These are phyloP conservation scores for Porogramme epimiltina DNA, from an alignment of 1,284 basidiomycete species.

Conservation along the genomic window DNA sequence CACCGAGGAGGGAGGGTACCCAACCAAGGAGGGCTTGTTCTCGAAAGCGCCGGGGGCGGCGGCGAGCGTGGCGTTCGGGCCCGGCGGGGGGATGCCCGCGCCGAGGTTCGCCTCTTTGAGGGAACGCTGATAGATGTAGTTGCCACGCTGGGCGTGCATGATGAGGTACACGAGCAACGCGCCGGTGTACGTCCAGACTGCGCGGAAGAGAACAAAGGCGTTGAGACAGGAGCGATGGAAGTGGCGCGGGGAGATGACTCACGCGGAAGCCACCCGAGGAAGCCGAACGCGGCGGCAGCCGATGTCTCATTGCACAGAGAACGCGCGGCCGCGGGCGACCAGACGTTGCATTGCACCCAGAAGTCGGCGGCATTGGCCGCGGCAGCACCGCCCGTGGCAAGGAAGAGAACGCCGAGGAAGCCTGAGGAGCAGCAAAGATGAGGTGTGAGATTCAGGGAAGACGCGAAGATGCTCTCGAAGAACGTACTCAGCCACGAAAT, in stretches of 20 bases:
- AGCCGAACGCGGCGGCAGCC: conserved; percentile 16
- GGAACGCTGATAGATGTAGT: conserved; percentile 18
- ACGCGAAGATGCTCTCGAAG: not conserved
- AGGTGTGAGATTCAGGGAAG: not conserved
- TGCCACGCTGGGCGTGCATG: conserved; percentile 19
- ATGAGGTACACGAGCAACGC: conserved; percentile 18
- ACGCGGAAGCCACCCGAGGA: conserved; percentile 20
- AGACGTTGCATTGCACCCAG: conserved; percentile 12
- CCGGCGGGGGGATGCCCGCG: conserved; percentile 4
- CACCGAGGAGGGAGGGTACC: conserved; percentile 12
- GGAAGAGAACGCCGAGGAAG: conserved; percentile 19
- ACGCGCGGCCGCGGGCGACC: conserved; percentile 7
- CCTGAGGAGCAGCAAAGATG: conserved; percentile 3
- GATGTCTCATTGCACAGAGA: conserved; percentile 18
- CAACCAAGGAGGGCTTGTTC: conserved; percentile 11
- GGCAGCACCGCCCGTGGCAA: conserved; percentile 19
- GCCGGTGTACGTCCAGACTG: conserved; percentile 18
- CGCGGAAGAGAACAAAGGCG: not conserved
- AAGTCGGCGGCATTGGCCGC: conserved; percentile 14
- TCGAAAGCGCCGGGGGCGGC: too few species aligned
- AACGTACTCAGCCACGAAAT: conserved; percentile 26
- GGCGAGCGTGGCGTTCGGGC: not conserved
- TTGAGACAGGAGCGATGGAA: not conserved
- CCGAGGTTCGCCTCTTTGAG: conserved; percentile 16
- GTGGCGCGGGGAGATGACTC: not conserved